Percentiles rank a stretch among this genome's conserved stretches.
phyloP scores from a whole-genome alignment of 371 early-diverging fungal genomes.

The Mucor lusitanicus region DNA sequence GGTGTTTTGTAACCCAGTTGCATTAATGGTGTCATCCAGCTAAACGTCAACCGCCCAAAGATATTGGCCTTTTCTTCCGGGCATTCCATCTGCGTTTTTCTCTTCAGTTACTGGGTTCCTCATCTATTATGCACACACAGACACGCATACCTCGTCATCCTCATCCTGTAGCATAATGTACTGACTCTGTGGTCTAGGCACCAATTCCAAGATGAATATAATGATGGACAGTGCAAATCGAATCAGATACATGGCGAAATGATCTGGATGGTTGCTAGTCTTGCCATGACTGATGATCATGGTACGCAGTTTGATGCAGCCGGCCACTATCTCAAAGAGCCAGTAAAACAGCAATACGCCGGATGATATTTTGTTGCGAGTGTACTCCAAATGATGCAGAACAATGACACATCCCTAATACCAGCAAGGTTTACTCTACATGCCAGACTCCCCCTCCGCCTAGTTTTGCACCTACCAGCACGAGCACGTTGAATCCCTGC shows the following conservation, averaged over 20 bases:
- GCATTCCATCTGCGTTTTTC: neutral
- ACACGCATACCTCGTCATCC: constrained; percentile 47
- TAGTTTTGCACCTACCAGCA: constrained; percentile 14
- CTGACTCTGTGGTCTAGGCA: constrained; percentile 58
- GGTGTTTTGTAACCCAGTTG: constrained; percentile 77
- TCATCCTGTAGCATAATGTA: constrained; percentile 55
- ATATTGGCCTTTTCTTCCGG: constrained; percentile 88
- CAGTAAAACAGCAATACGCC: constrained; percentile 77
- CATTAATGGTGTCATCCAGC: constrained; percentile 93
- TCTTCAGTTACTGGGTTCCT: constrained; percentile 18
- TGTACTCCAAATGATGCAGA: constrained; percentile 72
- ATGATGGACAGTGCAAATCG: constrained; percentile 44
- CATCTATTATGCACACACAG: constrained; percentile 13
- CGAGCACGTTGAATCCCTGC: constrained; percentile 12
- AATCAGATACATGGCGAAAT: constrained; percentile 29
- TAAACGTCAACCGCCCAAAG: constrained; percentile 82
- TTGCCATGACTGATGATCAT: constrained; percentile 36
- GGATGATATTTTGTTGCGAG: constrained; percentile 65
- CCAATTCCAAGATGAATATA: constrained; percentile 64
- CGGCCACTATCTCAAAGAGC: constrained; percentile 59
- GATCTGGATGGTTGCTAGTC: constrained; percentile 40
- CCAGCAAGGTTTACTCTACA: neutral
- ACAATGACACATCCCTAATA: constrained; percentile 52
- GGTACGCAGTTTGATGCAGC: constrained; percentile 66
- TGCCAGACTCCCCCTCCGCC: neutral